These are phyloP conservation scores for Naganishia sp. DNA, from an alignment of 1,284 basidiomycete species.

Conservation along the genomic window DNA sequence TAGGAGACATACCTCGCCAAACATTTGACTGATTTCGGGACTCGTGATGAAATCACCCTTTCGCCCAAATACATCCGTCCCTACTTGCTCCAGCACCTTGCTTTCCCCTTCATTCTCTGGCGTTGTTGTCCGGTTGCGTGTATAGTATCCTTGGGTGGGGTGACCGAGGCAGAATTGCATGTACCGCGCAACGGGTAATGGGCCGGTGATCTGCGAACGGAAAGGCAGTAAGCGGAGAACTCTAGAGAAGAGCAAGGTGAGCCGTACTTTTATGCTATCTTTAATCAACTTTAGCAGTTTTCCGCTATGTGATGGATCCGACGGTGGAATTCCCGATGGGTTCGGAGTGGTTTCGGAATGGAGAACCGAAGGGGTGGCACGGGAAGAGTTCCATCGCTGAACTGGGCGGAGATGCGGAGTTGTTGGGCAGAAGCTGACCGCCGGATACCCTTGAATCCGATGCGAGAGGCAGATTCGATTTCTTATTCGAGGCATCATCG, in stretches of 20 bases:
- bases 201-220: slow-evolving; percentile 70
- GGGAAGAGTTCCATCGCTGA: slow-evolving; percentile 6
- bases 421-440: background rate
- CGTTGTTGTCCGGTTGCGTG: slow-evolving; percentile 39
- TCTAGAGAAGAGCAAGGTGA: background rate
- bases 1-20: slow-evolving; percentile 76
- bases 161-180: slow-evolving; percentile 86
- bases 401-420: too few relatives aligned
- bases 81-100: slow-evolving; percentile 15
- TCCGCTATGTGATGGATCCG: slow-evolving; percentile 9
- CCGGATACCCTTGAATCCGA: background rate
- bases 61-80: slow-evolving; percentile 76
- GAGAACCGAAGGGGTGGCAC: background rate
- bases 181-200: slow-evolving; percentile 79
- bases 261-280: slow-evolving; percentile 65
- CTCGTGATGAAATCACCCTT: slow-evolving; percentile 94
- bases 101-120: background rate
- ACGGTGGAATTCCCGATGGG: background rate
- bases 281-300: slow-evolving; percentile 59
- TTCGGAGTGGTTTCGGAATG: background rate
- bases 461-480: background rate
- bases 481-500: background rate
- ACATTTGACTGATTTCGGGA: slow-evolving; percentile 94
- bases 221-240: background rate
- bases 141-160: slow-evolving; percentile 86